These are phyloP conservation scores for Pulveroboletus ravenelii DNA, from an alignment of 768 basidiomycete species.

Conservation along the genomic window DNA sequence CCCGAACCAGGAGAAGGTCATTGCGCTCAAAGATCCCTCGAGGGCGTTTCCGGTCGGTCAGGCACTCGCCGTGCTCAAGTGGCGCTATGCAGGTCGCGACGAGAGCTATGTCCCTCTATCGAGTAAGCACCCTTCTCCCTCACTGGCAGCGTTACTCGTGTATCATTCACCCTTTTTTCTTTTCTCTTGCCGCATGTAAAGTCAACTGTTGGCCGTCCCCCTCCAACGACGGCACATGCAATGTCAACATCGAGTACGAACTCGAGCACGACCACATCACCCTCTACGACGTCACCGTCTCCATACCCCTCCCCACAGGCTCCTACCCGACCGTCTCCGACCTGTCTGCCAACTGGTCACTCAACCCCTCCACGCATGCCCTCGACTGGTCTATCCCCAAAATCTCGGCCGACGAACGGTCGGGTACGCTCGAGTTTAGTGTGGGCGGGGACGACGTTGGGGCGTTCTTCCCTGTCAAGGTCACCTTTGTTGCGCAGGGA, in stretches of 20 bases:
- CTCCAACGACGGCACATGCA: slow-evolving; percentile 85
- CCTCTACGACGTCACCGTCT: slow-evolving; percentile 80
- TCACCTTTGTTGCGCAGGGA: slow-evolving; percentile 75
- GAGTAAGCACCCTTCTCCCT: slow-evolving; percentile 63
- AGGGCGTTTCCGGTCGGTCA: slow-evolving; percentile 86
- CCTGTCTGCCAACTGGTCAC: slow-evolving; percentile 63
- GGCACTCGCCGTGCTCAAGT: slow-evolving; percentile 82
- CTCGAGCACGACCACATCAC: slow-evolving; percentile 80
- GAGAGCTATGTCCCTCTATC: slow-evolving; percentile 89
- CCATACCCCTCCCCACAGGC: slow-evolving; percentile 86
- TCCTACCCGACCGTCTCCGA: slow-evolving; percentile 83
- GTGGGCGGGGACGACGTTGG: slow-evolving; percentile 79
- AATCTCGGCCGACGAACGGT: slow-evolving; percentile 58
- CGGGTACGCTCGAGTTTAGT: slow-evolving; percentile 88
- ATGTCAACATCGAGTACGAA: slow-evolving; percentile 96
- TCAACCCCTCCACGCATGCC: slow-evolving; percentile 74
- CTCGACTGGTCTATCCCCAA: slow-evolving; percentile 81
- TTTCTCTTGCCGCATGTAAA: slow-evolving; percentile 26
- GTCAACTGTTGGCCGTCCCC: slow-evolving; percentile 98
- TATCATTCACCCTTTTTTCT: background rate
- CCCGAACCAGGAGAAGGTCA: slow-evolving; percentile 57
- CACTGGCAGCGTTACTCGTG: background rate
- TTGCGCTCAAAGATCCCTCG: slow-evolving; percentile 81
- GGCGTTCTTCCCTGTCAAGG: slow-evolving; percentile 89
- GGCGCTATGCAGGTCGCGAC: slow-evolving; percentile 87